Conservation (phyloP, 306 rosid genomes). For the Trichosanthes cucumerina region DNA sequence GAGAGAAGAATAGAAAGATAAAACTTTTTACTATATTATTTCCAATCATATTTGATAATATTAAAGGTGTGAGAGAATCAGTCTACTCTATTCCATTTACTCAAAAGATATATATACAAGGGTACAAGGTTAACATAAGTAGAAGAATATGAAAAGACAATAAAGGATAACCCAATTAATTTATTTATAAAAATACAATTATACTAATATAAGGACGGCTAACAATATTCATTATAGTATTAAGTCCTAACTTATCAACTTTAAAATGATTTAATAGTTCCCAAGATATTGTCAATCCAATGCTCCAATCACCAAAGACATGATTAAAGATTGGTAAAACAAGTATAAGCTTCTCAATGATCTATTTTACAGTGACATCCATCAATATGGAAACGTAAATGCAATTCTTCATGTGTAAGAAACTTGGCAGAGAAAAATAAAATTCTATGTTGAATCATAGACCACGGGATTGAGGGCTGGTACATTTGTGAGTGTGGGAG, state of each 20-base stretch:
- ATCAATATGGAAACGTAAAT: background rate
- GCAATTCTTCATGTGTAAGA: background rate
- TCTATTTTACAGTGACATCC: background rate
- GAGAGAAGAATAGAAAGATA: background rate
- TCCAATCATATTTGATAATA: no score
- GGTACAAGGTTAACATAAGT: no score
- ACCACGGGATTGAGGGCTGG: no score
- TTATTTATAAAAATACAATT: no score
- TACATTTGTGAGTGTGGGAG: no score
- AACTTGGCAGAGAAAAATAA: background rate
- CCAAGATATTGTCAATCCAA: background rate
- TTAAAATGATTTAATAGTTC: background rate
- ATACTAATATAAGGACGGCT: no score
- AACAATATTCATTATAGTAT: background rate
- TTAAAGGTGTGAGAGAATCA: no score
- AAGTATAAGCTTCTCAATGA: background rate
- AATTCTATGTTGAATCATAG: background rate
- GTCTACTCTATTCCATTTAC: no score
- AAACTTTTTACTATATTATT: background rate
- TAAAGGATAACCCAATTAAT: no score
- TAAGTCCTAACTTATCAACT: background rate
- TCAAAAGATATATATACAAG: no score
- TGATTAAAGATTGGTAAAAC: background rate
- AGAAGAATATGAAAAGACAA: no score
- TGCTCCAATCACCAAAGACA: background rate